A percentile compares a stretch with the other conserved stretches of the same genome.
Conservation (phyloP, 257 asterid species). For the Nicotiana benthamiana region DNA sequence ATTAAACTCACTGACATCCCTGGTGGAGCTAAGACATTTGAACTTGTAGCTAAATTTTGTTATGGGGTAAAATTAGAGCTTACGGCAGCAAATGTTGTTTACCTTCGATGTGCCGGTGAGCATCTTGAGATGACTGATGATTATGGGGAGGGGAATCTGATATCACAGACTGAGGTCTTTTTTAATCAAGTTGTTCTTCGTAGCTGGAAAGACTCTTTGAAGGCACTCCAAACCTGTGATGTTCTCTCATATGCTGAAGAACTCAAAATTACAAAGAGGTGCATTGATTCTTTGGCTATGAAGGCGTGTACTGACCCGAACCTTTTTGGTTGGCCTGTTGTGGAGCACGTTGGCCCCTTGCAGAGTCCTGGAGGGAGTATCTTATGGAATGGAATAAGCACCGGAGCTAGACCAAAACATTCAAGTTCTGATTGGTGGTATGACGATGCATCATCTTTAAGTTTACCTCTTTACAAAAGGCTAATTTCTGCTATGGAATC, state of each 20-base stretch:
- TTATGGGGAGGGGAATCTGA: conserved; percentile 79
- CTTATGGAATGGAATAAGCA: conserved; percentile 96
- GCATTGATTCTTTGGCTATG: conserved; percentile 74
- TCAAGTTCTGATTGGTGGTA: conserved; percentile 91
- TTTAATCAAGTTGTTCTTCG: conserved; percentile 67
- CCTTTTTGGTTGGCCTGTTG: conserved; percentile 87
- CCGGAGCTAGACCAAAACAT: conserved; percentile 76
- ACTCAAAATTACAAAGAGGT: conserved; percentile 56
- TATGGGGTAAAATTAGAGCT: conserved; percentile 93
- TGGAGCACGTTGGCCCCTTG: conserved; percentile 92
- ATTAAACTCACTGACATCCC: conserved; percentile 62
- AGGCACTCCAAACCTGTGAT: conserved; percentile 75
- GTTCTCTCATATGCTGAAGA: conserved; percentile 55
- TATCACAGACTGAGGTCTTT: conserved; percentile 66
- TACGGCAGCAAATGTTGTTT: conserved; percentile 74
- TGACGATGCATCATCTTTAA: conserved; percentile 80
- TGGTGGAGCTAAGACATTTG: conserved; percentile 84
- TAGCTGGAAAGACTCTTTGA: conserved; percentile 82
- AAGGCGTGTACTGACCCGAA: conserved; percentile 76
- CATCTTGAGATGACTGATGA: conserved; percentile 90
- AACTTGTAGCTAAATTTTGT: conserved; percentile 89
- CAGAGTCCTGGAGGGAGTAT: conserved; percentile 98
- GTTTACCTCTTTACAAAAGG: conserved; percentile 61
- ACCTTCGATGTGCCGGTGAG: conserved; percentile 86
- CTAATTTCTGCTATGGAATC: conserved; percentile 69